These are phyloP conservation scores for Hypoxylon sp. DNA, from an alignment of 2,329 filamentous ascomycete genomes.

Conservation along the genomic window DNA sequence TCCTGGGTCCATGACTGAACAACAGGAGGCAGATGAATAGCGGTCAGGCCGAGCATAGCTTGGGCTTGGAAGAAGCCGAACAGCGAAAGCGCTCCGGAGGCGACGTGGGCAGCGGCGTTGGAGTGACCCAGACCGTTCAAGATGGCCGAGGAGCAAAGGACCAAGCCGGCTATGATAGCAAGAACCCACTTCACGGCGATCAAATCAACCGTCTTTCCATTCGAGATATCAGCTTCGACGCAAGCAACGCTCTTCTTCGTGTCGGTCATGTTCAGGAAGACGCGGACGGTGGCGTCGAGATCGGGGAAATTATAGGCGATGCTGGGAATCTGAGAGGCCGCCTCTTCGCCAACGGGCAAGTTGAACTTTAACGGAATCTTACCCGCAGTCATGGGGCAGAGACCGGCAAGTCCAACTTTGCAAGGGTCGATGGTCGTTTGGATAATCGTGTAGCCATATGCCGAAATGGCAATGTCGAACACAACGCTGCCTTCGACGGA, in stretches of 20 bases:
- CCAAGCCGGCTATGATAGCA: slow-evolving; percentile 81
- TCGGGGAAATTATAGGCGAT: slow-evolving; percentile 88
- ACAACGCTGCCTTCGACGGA: slow-evolving; percentile 84
- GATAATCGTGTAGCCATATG: slow-evolving; percentile 84
- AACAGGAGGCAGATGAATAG: slow-evolving; percentile 81
- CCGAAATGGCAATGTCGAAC: slow-evolving; percentile 80
- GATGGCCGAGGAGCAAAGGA: slow-evolving; percentile 81
- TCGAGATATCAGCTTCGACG: slow-evolving; percentile 83
- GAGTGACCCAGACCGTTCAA: slow-evolving; percentile 86
- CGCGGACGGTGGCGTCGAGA: slow-evolving; percentile 80
- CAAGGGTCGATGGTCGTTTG: slow-evolving; percentile 81
- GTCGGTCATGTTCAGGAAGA: slow-evolving; percentile 76
- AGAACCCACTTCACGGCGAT: slow-evolving; percentile 84
- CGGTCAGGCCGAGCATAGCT: slow-evolving; percentile 83
- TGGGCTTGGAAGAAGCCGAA: slow-evolving; percentile 91
- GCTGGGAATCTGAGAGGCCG: slow-evolving; percentile 74
- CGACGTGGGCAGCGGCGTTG: slow-evolving; percentile 88
- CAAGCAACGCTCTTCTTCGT: slow-evolving; percentile 75
- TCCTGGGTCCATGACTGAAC: slow-evolving; percentile 90
- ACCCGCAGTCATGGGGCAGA: slow-evolving; percentile 92
- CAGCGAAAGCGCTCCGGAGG: slow-evolving; percentile 84
- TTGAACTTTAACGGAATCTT: slow-evolving; percentile 82
- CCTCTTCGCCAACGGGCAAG: slow-evolving; percentile 65
- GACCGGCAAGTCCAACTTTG: slow-evolving; percentile 73
- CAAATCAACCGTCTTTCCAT: slow-evolving; percentile 86